Base-by-base conservation (phyloP, 805 yeast genomes). In the Yarrowia divulgata region DNA sequence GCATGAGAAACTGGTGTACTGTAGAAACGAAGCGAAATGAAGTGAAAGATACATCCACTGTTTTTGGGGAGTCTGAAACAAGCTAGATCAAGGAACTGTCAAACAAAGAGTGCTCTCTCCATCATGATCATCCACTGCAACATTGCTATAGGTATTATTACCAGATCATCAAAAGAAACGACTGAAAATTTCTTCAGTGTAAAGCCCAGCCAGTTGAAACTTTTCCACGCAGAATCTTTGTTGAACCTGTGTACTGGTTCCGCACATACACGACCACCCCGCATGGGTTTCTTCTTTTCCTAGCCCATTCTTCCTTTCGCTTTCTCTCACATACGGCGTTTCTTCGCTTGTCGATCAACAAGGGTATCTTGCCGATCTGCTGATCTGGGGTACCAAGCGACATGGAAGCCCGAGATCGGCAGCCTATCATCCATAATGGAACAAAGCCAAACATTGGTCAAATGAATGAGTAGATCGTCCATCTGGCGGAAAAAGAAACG, bases 291-390 rank as follows among this genome's bases (percentile, higher is more conserved):
- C 29, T n/a, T 42, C 46, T 45, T 29, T 14, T 48, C 12, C 8
- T 13, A 14, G 19, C 23, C 5, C 14, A 16, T 49, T 23, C n/a
- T 13, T 45, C 8, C 29, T 23, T 12, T 23, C 29, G n/a, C 18
- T 18, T 23, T 3, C 29, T 23, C 29, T 23, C 29, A 2, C 29
- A 4, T 23, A 34, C 18, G 40, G 23, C 34, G n/a, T 39, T 2
- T 14, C 54, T 29, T 54, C 58, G 43, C 58, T 37, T 13, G 19
- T 54, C 58, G 58, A 54, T 54, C 45, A 3, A 19, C 58, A 37
- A 54, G 58, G 58, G 58, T 54, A 54, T 54, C 43, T 54, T 7
- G 58, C 18, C 8, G 58, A 54, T 54, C 58, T 18, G 58, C 32
- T 18, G 58, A 54, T 54, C 58, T 8, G 58, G 58, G 58, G 43